Conservation (phyloP, 148 eudicot genomes). For the Pharnaceum exiguum region DNA sequence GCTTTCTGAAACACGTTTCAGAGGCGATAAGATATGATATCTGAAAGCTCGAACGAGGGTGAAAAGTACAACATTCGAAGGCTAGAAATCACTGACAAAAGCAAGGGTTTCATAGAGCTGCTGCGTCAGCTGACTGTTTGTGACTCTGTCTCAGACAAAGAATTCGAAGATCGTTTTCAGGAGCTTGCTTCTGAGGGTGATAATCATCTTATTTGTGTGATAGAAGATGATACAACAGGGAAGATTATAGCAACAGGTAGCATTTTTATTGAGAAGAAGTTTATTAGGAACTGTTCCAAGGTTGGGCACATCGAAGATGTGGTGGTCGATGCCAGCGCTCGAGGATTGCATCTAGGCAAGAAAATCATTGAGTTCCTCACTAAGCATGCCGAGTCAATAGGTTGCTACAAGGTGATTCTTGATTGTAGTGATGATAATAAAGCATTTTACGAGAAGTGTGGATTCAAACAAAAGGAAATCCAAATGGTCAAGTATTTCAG, state of each 20-base stretch:
- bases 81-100: slow-evolving; percentile 62
- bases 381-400: slow-evolving; percentile 55
- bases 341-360: slow-evolving; percentile 79
- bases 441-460: slow-evolving; percentile 80
- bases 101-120: slow-evolving; percentile 74
- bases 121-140: slow-evolving; percentile 76
- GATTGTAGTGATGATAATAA: slow-evolving; percentile 58
- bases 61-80: slow-evolving; percentile 40
- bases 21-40: slow-evolving; percentile 17
- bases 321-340: slow-evolving; percentile 59
- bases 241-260: slow-evolving; percentile 84
- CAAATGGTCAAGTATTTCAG: slow-evolving; percentile 84
- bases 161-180: slow-evolving; percentile 54
- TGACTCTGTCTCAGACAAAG: slow-evolving; percentile 58
- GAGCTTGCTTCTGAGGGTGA: slow-evolving; percentile 59
- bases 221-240: slow-evolving; percentile 52
- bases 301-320: slow-evolving; percentile 92
- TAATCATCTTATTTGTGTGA: slow-evolving; percentile 69
- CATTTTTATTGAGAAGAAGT: slow-evolving; percentile 77
- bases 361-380: slow-evolving; percentile 52
- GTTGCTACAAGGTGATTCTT: slow-evolving; percentile 94
- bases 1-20: not conserved
- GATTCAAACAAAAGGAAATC: slow-evolving; percentile 63
- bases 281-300: slow-evolving; percentile 75
- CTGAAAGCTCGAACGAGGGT: slow-evolving; percentile 7